phyloP scores from a whole-genome alignment of 2,329 filamentous ascomycete genomes.

The Bipolaris bicolor region DNA sequence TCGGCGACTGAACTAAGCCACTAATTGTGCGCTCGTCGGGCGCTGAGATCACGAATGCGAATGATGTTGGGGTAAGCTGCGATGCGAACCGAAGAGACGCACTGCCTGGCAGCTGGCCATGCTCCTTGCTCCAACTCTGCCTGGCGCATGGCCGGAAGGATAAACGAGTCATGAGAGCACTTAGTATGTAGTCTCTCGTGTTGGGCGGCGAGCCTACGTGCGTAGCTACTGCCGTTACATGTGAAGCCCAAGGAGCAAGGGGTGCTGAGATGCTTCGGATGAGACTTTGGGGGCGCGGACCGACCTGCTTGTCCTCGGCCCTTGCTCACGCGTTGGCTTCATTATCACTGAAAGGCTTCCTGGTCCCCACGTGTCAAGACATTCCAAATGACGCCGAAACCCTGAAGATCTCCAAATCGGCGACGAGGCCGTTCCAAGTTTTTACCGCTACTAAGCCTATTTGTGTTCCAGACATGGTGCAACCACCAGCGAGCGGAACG shows the following conservation, averaged over 20 bases:
- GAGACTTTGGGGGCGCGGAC: background rate
- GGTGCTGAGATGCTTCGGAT: background rate
- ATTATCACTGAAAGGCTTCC: background rate
- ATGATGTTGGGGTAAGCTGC: background rate
- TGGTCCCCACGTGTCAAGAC: constrained; percentile 9
- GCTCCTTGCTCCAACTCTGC: background rate
- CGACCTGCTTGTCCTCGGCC: background rate
- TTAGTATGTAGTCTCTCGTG: background rate
- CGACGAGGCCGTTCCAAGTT: constrained; percentile 1
- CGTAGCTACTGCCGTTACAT: background rate
- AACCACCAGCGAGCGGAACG: constrained; percentile 10
- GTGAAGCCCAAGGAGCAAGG: background rate
- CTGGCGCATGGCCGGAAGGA: background rate
- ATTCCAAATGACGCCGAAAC: constrained; percentile 3
- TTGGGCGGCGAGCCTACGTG: background rate
- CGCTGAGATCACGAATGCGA: background rate
- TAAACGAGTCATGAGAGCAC: background rate
- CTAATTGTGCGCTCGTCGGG: background rate
- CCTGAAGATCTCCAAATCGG: constrained; percentile 6
- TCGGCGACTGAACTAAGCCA: background rate
- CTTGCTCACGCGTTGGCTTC: background rate
- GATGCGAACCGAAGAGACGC: constrained; percentile 5
- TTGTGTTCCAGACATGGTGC: background rate
- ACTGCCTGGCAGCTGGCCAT: background rate
- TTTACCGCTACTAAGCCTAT: constrained; percentile 5